Conservation (phyloP, 345 rosid species). For the Syzygium jambos region DNA sequence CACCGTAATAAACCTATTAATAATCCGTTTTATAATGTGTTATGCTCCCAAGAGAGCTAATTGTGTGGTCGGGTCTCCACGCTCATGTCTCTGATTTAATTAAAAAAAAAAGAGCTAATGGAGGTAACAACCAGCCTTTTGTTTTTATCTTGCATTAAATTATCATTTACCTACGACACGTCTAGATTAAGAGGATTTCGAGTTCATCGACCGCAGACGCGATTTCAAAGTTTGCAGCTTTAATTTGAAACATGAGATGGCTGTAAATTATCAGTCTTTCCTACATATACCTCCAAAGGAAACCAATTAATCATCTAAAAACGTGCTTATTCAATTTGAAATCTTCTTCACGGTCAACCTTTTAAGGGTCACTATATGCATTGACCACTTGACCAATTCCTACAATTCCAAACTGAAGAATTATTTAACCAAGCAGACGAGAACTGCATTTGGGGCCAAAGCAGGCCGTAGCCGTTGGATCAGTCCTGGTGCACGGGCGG, state of each 20-base stretch:
- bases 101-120: no score
- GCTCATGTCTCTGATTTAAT: background rate
- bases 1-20: background rate
- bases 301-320: background rate
- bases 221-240: background rate
- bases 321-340: background rate
- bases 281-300: background rate
- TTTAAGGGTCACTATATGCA: background rate
- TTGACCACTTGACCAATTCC: background rate
- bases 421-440: background rate
- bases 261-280: background rate
- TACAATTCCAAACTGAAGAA: background rate
- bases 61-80: background rate
- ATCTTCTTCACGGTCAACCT: background rate
- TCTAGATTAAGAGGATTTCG: background rate
- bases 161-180: background rate
- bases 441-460: background rate
- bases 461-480: background rate
- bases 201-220: background rate
- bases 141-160: background rate
- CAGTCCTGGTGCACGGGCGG: background rate
- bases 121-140: background rate
- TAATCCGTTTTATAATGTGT: no score
- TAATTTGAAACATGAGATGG: background rate
- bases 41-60: background rate